Base-by-base conservation (phyloP, 1,284 basidiomycete genomes). In the Apiotrichum veenhuisii region DNA sequence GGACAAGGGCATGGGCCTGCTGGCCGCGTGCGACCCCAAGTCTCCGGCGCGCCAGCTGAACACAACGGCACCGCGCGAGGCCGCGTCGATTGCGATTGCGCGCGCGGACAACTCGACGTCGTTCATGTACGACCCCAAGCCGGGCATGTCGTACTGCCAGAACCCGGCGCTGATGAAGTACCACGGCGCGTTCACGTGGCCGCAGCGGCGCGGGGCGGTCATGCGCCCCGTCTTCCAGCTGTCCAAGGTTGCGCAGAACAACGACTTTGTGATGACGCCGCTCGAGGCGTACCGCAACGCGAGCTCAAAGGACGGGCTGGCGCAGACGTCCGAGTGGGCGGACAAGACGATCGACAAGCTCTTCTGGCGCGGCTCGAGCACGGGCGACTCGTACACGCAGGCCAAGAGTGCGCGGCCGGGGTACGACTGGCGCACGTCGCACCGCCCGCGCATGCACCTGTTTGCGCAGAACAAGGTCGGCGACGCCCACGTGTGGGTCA, bases 291-390 rank as follows among this genome's bases (percentile, higher is more conserved):
- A 75, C 58, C 61, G 64, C 25, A 74, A 75, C 58, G 56, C 60
- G 25, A 70, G 69, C 8, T 60, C 62, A 1, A 25, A 51, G 7
- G 14, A 48, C 5, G 52, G 37, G 0, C 23, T 25, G 18, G n/a
- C 33, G 12, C 17, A 25, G 20, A 25, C 58, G 2, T 43, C 53
- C 3, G 61, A 61, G 1, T 78, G 78, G 76, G 62, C 61, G 34
- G 63, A 70, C 9, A 77, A 78, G 65, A 68, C 65, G 5, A 61
- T 71, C 41, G 51, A 62, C 49, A 78, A 77, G 62, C 50, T 80
- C 22, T 77, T 79, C 52, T 80, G 79, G 79, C 62, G 78, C 27
- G 79, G 79, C 0, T 68, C 66, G 10, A 68, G 70, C 1, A 79
- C 78, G 0, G 79, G 79, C 20, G 77, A 78, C 57, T 63, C 54